phyloP scores from a whole-genome alignment of 2,329 filamentous ascomycete species.

The Talaromyces sp. region DNA sequence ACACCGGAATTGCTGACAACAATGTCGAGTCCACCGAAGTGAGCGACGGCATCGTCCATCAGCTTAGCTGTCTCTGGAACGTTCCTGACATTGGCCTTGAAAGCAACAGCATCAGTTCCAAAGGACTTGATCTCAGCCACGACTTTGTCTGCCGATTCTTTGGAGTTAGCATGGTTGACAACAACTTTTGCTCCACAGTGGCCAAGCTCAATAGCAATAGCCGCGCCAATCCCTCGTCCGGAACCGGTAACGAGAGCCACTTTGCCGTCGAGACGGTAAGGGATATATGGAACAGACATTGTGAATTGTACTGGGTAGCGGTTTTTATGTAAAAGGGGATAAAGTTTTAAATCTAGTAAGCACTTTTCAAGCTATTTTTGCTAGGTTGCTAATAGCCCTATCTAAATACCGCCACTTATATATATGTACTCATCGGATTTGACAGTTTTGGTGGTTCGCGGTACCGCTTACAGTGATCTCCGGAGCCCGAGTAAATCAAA shows the following conservation, averaged over 20 bases:
- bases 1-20: conserved; percentile 48
- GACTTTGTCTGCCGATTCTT: conserved; percentile 56
- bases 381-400: neutral
- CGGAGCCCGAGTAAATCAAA: neutral
- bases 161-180: conserved; percentile 52
- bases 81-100: conserved; percentile 46
- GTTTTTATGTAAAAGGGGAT: neutral
- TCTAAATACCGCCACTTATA: neutral
- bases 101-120: conserved; percentile 41
- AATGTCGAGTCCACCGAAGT: conserved; percentile 28
- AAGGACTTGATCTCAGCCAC: conserved; percentile 25
- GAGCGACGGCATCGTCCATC: conserved; percentile 22
- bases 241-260: conserved; percentile 30
- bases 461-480: neutral
- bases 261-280: conserved; percentile 39
- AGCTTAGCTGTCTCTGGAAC: conserved; percentile 32
- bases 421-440: neutral
- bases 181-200: conserved; percentile 30
- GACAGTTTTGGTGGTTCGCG: neutral
- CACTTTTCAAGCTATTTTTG: neutral
- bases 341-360: neutral
- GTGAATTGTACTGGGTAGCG: neutral
- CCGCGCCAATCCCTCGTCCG: conserved; percentile 31
- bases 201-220: conserved; percentile 30
- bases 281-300: conserved; percentile 1